Base-by-base conservation (phyloP, 129 eudicot species). In the Pittosporum tobira region DNA sequence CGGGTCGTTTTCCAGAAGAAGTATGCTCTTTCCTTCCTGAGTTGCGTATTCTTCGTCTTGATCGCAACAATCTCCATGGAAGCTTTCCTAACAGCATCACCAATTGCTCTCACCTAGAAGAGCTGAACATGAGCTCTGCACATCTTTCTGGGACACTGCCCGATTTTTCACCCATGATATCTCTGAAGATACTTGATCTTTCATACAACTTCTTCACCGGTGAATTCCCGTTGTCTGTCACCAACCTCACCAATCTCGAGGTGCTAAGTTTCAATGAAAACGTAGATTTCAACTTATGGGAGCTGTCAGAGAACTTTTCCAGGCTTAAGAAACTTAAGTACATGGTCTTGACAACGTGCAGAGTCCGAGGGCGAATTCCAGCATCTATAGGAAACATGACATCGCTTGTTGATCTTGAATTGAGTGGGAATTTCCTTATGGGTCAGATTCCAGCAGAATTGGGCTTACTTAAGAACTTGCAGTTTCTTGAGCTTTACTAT, bases 401-500 rank as follows among this genome's bases (percentile, higher is more conserved):
- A 1, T 67, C 86, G 0, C 82, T 89, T 6, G 77, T 82, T 68
- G 97, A 89, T 71, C 93, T 89, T 37, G 97, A 89, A 66, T 69
- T 89, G 72, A 64, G 77, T 34, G 95, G 91, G 5, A 89, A 89
- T 46, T 67, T 18, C 66, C 59, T 84, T 6, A 57, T 48, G 6
- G 97, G 97, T 26, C 51, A 59, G 57, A 59, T 89, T 47, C 95
- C 97, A 0, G 67, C 55, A 28, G 86, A 85, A 64, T 30, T 89
- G 9, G 84, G 84, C 36, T 51, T 36, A 72, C 73, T 89, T 21
- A 75, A 63, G 50, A 89, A 85, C 65, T 64, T 89, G 72, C 61
- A 44, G 25, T 65, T 34, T 53, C 80, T 89, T 10, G 87, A 79
- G 80, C 95, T 89, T 55, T 89, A 85, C 71, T 89, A 85, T 74